Conservation (phyloP, 352 stramenopile genomes). For the Pelagophyceae sp. region DNA sequence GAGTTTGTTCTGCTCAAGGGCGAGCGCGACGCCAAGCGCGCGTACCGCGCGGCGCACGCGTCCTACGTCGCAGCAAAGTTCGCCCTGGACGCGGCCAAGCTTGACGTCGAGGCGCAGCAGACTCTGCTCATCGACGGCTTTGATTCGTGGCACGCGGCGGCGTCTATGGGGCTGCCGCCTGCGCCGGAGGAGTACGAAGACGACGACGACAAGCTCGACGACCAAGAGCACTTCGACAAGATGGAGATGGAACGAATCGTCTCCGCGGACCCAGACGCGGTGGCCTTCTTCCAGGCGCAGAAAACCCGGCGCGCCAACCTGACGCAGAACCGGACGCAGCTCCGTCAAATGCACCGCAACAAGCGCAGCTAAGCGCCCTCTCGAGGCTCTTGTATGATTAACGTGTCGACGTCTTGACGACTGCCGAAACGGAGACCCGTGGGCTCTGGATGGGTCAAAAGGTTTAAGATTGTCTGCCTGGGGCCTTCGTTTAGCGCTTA, state of each 20-base stretch:
- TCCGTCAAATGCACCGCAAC: constrained; percentile 37
- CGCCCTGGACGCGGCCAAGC: constrained; percentile 55
- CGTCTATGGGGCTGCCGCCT: constrained; percentile 21
- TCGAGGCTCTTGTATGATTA: no score
- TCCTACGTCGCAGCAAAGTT: constrained; percentile 59
- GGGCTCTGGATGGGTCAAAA: no score
- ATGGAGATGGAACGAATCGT: constrained; percentile 72
- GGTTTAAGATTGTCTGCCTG: no score
- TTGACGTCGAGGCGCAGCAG: constrained; percentile 60
- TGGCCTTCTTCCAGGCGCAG: constrained; percentile 75
- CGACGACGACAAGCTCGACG: constrained; percentile 70
- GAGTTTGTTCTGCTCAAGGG: constrained; percentile 73
- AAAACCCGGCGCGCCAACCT: constrained; percentile 41
- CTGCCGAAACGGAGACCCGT: no score
- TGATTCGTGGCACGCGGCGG: constrained; percentile 57
- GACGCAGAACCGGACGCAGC: constrained; percentile 37
- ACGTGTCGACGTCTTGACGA: no score
- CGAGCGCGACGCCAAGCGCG: constrained; percentile 64
- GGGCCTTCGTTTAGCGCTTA: no score
- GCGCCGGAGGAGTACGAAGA: no score
- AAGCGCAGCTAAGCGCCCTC: constrained; percentile 24
- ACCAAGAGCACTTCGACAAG: constrained; percentile 77
- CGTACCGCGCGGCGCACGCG: constrained; percentile 37
- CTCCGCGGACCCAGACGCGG: constrained; percentile 69
- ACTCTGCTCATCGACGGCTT: constrained; percentile 66